phyloP scores from a whole-genome alignment of 2,329 filamentous ascomycete species.

The Coniochaeta sp. region DNA sequence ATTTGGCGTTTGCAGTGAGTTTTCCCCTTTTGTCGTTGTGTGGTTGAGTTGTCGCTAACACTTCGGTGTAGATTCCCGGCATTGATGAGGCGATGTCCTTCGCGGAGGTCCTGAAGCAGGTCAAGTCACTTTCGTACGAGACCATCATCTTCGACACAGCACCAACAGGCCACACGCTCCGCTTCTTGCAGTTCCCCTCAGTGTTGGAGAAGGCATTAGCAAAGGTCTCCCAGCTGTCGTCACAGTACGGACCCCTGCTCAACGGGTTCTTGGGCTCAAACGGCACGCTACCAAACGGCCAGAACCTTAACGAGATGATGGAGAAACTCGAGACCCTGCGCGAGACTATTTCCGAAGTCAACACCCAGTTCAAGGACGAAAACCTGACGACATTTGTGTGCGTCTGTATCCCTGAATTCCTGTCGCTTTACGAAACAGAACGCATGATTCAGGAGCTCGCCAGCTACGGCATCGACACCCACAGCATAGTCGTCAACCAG shows the following conservation, averaged over 20 bases:
- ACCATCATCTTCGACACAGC: constrained; percentile 99
- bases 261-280: constrained; percentile 81
- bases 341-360: constrained; percentile 90
- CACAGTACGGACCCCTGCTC: constrained; percentile 91
- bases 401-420: constrained; percentile 95
- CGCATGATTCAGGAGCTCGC: constrained; percentile 98
- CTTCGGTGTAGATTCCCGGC: constrained; percentile 70
- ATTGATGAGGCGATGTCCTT: constrained; percentile 99
- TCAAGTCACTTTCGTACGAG: constrained; percentile 97
- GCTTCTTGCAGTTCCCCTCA: constrained; percentile 96
- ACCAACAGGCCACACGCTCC: constrained; percentile 93
- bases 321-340: constrained; percentile 90
- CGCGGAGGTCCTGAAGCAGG: constrained; percentile 97
- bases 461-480: constrained; percentile 89
- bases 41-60: neutral
- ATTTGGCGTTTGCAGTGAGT: constrained; percentile 86
- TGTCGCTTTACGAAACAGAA: constrained; percentile 96
- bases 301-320: constrained; percentile 85
- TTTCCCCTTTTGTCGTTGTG: neutral
- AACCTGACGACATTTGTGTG: constrained; percentile 95
- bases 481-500: constrained; percentile 97
- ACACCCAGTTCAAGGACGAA: constrained; percentile 96
- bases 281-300: constrained; percentile 70
- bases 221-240: constrained; percentile 89
- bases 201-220: constrained; percentile 98